Conservation (phyloP, 2,329 filamentous ascomycete species). For the Elsinoe necatrix region DNA sequence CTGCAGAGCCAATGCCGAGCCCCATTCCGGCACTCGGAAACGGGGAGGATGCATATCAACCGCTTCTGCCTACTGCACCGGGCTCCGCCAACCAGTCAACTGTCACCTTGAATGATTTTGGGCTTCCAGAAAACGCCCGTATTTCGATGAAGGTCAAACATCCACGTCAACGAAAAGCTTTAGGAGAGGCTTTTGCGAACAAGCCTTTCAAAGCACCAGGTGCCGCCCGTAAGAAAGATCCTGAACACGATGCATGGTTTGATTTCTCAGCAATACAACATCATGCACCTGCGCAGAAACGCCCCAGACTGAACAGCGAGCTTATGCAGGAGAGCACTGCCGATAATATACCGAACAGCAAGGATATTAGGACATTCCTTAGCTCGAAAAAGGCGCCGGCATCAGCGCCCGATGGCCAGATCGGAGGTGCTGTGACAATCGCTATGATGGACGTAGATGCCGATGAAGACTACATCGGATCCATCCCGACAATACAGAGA, state of each 20-base stretch:
- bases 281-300: not conserved
- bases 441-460: not conserved
- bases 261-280: constrained; percentile 17
- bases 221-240: constrained; percentile 11
- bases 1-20: not conserved
- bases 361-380: constrained; percentile 6
- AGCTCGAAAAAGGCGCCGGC: not conserved
- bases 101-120: not conserved
- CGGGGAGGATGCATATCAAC: constrained; percentile 1
- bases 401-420: no score
- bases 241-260: constrained; percentile 22
- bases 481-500: not conserved
- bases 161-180: not conserved
- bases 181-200: constrained; percentile 21
- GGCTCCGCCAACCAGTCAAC: not conserved
- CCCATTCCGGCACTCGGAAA: not conserved
- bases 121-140: not conserved
- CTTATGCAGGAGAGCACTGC: not conserved
- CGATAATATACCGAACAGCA: not conserved
- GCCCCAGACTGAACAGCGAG: not conserved
- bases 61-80: not conserved
- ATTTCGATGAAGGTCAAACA: not conserved
- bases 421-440: no score
- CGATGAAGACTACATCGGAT: not conserved
- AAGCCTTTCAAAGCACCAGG: constrained; percentile 27